These are phyloP conservation scores for Physocladia obscura DNA, from an alignment of 192 early-diverging fungal genomes.

Conservation along the genomic window DNA sequence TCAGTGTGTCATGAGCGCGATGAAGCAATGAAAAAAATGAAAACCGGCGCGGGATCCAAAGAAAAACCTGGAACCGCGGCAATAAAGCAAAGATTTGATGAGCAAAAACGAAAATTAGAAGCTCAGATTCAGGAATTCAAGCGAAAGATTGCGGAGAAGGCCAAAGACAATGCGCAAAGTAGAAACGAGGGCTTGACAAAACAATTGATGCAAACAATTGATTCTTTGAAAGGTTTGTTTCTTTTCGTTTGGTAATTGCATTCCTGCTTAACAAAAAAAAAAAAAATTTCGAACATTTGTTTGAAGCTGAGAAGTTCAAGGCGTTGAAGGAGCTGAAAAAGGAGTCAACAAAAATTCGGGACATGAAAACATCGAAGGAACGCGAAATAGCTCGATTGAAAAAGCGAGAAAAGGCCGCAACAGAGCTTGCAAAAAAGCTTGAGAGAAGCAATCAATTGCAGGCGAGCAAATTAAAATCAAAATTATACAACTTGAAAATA, in stretches of 20 bases:
- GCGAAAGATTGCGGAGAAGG: slow-evolving; percentile 43
- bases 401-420: slow-evolving; percentile 41
- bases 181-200: slow-evolving; percentile 59
- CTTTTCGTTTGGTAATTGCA: not conserved
- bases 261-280: too few relatives aligned
- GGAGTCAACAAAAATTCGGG: slow-evolving; percentile 61
- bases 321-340: slow-evolving; percentile 75
- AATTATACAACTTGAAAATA: not conserved
- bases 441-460: slow-evolving; percentile 43
- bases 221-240: slow-evolving; percentile 58
- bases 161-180: slow-evolving; percentile 2
- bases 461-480: slow-evolving; percentile 3
- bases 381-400: slow-evolving; percentile 51
- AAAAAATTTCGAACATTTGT: not conserved
- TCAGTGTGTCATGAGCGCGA: slow-evolving; percentile 63
- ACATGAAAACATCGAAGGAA: slow-evolving; percentile 54
- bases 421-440: slow-evolving; percentile 39
- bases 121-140: slow-evolving; percentile 41
- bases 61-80: slow-evolving; percentile 34
- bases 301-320: slow-evolving; percentile 65
- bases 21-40: slow-evolving; percentile 58
- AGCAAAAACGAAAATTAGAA: slow-evolving; percentile 45
- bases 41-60: slow-evolving; percentile 7
- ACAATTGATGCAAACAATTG: slow-evolving; percentile 65
- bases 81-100: slow-evolving; percentile 41